phyloP scores from a whole-genome alignment of 2,329 filamentous ascomycete genomes.

The Hypoxylon sp. region DNA sequence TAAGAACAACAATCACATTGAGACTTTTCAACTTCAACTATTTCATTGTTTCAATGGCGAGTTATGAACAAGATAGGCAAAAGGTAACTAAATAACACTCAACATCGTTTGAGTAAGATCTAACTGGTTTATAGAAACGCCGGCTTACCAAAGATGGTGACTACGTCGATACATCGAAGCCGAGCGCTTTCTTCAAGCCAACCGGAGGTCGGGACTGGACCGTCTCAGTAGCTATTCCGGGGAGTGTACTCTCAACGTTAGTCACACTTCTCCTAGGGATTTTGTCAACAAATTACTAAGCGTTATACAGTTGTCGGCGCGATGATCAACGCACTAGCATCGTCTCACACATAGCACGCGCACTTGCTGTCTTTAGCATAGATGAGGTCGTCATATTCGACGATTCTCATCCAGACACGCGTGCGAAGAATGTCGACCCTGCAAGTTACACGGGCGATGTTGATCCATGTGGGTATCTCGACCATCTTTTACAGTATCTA shows the following conservation, averaged over 20 bases:
- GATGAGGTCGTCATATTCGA: conserved; percentile 89
- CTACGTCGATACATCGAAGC: conserved; percentile 72
- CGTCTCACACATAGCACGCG: conserved; percentile 83
- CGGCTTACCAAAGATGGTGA: conserved; percentile 62
- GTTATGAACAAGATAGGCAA: conserved; percentile 50
- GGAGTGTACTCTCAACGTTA: conserved; percentile 82
- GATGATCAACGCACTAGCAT: conserved; percentile 82
- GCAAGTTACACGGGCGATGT: conserved; percentile 76
- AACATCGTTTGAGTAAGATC: conserved; percentile 4
- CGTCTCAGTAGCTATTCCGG: conserved; percentile 82
- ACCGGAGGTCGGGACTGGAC: conserved; percentile 78
- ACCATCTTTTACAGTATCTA: conserved; percentile 84
- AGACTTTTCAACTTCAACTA: neutral
- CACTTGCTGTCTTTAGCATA: conserved; percentile 84
- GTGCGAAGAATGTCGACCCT: conserved; percentile 65
- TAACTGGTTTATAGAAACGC: conserved; percentile 62
- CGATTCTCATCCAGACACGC: conserved; percentile 69
- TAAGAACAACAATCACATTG: neutral
- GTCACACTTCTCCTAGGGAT: conserved; percentile 44
- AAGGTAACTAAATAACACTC: conserved; percentile 44
- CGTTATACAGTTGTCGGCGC: conserved; percentile 71
- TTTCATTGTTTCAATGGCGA: conserved; percentile 43
- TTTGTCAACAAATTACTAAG: conserved; percentile 31
- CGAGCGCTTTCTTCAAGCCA: conserved; percentile 78
- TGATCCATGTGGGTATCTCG: conserved; percentile 84